Evolutionary conservation across 2,329 filamentous ascomycete genomes (phyloP), one percentile per base, ranked within the genome.

Genomic region (Fusarium heterosporum): DNA sequence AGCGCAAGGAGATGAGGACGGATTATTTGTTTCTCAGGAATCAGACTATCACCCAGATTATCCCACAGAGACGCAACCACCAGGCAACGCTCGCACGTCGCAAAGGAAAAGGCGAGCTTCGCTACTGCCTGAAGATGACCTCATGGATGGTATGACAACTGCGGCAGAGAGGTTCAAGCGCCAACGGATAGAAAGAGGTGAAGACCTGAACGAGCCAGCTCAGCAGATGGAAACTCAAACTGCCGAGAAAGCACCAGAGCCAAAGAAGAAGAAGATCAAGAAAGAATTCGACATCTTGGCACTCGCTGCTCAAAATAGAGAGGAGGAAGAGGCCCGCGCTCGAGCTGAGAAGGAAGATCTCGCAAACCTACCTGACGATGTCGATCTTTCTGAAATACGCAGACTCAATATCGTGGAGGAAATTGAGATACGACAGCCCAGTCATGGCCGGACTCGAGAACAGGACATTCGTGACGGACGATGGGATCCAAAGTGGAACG

Each of bases 401-500:
- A 87, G 89, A 14, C 81, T 96, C 4, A 90, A 91, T 4, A 87
- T 93, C 16, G 85, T 97, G 2, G 92, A 96, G 73, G 86, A 90
- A 65, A 92, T 97, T 78, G 84, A 90, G 10, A 75, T 97, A 0
- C 84, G 82, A 25, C 55, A 73, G 64, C 68, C 66, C 73, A 72
- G 73, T 71, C 57, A 68, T 4, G 56, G 69, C 29, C 75, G 68
- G 54, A 77, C 69, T 62, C 68, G 72, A 64, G 87, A 89, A n/a
- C 79, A 82, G 56, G 84, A 86, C 19, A 76, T 83, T 42, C 81
- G 79, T 2, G 81, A 82, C 41, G 83, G 84, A 7, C 85, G 92
- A 39, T 97, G 95, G 94, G 87, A 97, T 68, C 89, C 93, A 1
- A 85, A 84, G 38, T 99, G 96, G 96, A 97, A 97, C 75, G 96